Evolutionary conservation across 2,329 filamentous ascomycete genomes (phyloP).

Genomic region (Neofusicoccum cordaticola): DNA sequence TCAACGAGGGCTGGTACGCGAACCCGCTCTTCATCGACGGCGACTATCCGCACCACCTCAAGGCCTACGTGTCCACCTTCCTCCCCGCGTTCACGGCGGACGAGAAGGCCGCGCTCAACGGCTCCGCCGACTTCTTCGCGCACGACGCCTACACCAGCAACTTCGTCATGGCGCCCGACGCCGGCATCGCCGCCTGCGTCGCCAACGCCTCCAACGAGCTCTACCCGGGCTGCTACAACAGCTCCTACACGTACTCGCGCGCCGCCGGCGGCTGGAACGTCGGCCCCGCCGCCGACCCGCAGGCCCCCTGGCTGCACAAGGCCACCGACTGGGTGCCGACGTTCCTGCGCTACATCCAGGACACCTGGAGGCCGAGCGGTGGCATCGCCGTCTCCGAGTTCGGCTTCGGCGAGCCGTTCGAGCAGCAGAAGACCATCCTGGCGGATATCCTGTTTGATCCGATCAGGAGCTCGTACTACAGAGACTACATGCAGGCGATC

Average conservation of each 20-base stretch:
- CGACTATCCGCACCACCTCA: conserved; percentile 43
- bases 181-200: conserved; percentile 38
- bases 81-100: conserved; percentile 31
- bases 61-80: conserved; percentile 34
- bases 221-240: conserved; percentile 35
- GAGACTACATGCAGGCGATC: conserved; percentile 33
- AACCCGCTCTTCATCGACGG: conserved; percentile 43
- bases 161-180: conserved; percentile 34
- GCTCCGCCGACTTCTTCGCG: conserved; percentile 36
- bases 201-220: conserved; percentile 32
- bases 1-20: conserved; percentile 43
- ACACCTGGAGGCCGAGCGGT: conserved; percentile 28
- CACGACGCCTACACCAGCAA: conserved; percentile 37
- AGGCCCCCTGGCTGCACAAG: conserved; percentile 34
- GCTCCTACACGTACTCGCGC: conserved; percentile 30
- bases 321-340: conserved; percentile 35
- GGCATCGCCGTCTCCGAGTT: conserved; percentile 38
- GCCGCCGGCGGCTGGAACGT: conserved; percentile 29
- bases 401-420: conserved; percentile 38
- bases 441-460: conserved; percentile 31
- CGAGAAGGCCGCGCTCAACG: conserved; percentile 33
- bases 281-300: conserved; percentile 30
- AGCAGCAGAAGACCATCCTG: conserved; percentile 29
- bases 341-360: conserved; percentile 34
- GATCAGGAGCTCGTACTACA: conserved; percentile 30